Percentiles rank a stretch among this genome's conserved stretches.
Conservation (phyloP, 2,329 filamentous ascomycete genomes). For the Clarireedia hainanense region DNA sequence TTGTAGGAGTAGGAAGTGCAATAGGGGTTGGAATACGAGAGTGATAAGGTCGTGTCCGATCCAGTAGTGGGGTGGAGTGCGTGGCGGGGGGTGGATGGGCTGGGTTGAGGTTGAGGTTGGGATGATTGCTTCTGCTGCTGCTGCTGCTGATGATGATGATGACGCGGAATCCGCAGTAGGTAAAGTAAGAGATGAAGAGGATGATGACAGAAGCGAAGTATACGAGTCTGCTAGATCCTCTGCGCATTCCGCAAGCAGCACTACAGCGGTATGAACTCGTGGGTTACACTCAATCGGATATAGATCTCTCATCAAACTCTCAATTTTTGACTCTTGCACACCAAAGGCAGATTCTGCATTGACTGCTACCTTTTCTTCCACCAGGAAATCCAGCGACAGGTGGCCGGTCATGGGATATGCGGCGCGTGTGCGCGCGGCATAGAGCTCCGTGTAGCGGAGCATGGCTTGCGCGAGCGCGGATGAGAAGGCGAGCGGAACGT, state of each 20-base stretch:
- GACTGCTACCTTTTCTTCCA: background rate
- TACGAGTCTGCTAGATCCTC: conserved; percentile 42
- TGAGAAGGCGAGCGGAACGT: conserved; percentile 47
- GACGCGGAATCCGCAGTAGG: background rate
- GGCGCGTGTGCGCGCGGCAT: conserved; percentile 32
- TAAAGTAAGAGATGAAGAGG: no score
- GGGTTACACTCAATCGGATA: conserved; percentile 69
- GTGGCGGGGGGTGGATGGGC: conserved; percentile 15
- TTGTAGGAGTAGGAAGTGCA: conserved; percentile 25
- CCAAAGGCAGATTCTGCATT: background rate
- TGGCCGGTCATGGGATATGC: conserved; percentile 53
- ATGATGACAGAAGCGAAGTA: conserved; percentile 34
- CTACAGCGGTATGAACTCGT: conserved; percentile 58
- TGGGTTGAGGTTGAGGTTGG: background rate
- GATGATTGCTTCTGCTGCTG: background rate
- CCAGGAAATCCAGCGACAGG: conserved; percentile 44
- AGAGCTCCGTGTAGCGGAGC: conserved; percentile 54
- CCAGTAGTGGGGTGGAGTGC: conserved; percentile 48
- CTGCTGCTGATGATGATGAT: background rate
- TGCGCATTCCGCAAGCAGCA: conserved; percentile 43
- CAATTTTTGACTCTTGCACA: background rate
- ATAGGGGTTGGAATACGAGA: conserved; percentile 38
- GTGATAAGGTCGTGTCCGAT: conserved; percentile 55
- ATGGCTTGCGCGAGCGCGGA: conserved; percentile 51
- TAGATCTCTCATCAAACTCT: conserved; percentile 34